phyloP scores from a whole-genome alignment of 2,329 filamentous ascomycete genomes.

The Stachybotrys echinatus region DNA sequence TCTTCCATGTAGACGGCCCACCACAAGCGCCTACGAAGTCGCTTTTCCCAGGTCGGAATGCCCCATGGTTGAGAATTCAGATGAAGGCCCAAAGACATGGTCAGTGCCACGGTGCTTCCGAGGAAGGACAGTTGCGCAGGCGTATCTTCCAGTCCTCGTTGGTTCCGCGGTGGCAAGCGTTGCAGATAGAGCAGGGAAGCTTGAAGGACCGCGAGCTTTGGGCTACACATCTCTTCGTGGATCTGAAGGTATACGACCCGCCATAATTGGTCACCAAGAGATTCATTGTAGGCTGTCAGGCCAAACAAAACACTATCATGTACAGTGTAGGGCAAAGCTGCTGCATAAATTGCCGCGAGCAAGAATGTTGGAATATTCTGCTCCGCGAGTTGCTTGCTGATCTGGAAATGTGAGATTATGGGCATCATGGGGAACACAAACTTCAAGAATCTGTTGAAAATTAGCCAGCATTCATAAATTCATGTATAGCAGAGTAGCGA shows the following conservation, averaged over 20 bases:
- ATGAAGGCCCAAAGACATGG: constrained; percentile 26
- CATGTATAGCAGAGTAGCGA: no score
- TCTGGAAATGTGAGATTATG: constrained; percentile 6
- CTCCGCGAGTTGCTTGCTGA: background rate
- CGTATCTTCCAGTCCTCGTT: constrained; percentile 12
- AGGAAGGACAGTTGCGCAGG: constrained; percentile 30
- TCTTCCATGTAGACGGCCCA: constrained; percentile 33
- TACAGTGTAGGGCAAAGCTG: constrained; percentile 8
- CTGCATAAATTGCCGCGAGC: constrained; percentile 8
- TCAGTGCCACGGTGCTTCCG: constrained; percentile 25
- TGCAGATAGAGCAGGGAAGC: constrained; percentile 8
- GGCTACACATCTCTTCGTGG: constrained; percentile 4
- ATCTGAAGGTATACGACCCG: constrained; percentile 5
- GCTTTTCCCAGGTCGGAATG: constrained; percentile 29
- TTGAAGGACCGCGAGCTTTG: constrained; percentile 3
- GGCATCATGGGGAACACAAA: constrained; percentile 8
- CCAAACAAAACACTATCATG: constrained; percentile 7
- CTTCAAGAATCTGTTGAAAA: constrained; percentile 8
- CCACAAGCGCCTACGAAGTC: constrained; percentile 29
- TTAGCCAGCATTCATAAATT: background rate
- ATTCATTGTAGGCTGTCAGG: constrained; percentile 2
- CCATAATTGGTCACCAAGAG: constrained; percentile 3
- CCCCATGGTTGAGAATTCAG: constrained; percentile 30
- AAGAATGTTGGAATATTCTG: constrained; percentile 3
- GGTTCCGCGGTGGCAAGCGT: constrained; percentile 7